phyloP scores from a whole-genome alignment of 225 moss, liverwort and hornwort species.

The Straminergon stramineum region DNA sequence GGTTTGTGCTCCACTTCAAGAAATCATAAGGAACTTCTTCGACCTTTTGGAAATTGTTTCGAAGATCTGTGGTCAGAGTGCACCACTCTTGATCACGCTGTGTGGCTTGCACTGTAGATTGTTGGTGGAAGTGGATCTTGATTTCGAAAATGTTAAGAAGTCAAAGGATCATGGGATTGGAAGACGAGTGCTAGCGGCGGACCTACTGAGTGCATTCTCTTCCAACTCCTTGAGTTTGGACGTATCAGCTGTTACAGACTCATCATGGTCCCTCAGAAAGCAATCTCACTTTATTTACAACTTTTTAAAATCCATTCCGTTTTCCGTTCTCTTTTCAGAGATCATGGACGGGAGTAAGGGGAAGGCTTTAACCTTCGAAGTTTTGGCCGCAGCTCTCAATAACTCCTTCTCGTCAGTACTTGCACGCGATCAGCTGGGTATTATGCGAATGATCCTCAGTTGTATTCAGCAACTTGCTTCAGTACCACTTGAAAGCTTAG shows the following conservation, averaged over 20 bases:
- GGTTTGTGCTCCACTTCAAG: constrained; percentile 29
- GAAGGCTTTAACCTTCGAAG: constrained; percentile 20
- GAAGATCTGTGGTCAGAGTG: constrained; percentile 31
- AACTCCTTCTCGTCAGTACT: constrained; percentile 21
- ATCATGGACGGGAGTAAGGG: constrained; percentile 29
- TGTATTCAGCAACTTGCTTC: constrained; percentile 40
- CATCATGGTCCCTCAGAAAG: neutral
- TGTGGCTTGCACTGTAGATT: constrained; percentile 46
- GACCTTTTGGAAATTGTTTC: constrained; percentile 31
- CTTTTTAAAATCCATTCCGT: constrained; percentile 41
- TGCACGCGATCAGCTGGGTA: constrained; percentile 18
- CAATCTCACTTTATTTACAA: neutral
- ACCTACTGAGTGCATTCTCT: constrained; percentile 25
- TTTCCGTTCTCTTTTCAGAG: constrained; percentile 60
- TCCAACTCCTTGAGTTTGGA: constrained; percentile 4
- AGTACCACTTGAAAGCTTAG: constrained; percentile 13
- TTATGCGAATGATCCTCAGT: constrained; percentile 49
- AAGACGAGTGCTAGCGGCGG: constrained; percentile 14
- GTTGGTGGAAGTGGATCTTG: constrained; percentile 38
- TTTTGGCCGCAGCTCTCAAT: constrained; percentile 42
- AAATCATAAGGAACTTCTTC: constrained; percentile 47
- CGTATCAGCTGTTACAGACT: constrained; percentile 4
- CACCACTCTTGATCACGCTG: constrained; percentile 45
- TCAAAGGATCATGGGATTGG: constrained; percentile 1
- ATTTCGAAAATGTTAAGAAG: constrained; percentile 3